Conservation (phyloP, 345 rosid species). For the Moringa oleifera region DNA sequence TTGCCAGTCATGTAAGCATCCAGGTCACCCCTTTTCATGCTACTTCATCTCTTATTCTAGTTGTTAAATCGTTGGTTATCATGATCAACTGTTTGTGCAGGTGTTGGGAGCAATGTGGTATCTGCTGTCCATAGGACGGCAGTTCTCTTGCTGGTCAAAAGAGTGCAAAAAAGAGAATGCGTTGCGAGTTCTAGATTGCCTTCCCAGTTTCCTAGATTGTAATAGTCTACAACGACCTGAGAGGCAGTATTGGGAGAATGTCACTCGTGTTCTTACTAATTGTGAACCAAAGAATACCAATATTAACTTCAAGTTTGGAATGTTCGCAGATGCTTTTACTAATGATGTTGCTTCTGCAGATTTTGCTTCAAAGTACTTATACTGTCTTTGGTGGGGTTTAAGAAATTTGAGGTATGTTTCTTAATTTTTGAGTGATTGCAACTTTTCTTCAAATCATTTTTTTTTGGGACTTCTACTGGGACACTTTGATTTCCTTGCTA, state of each 20-base stretch:
- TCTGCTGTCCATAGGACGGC: conserved; percentile 59
- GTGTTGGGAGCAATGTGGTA: conserved; percentile 87
- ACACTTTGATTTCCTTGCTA: neutral
- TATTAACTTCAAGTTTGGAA: conserved; percentile 57
- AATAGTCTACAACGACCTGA: conserved; percentile 33
- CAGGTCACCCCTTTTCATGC: neutral
- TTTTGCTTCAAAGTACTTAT: conserved; percentile 53
- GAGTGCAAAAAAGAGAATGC: conserved; percentile 49
- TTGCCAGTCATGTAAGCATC: conserved; percentile 65
- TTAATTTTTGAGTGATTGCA: neutral
- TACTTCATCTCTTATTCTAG: neutral
- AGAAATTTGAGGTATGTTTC: conserved; percentile 59
- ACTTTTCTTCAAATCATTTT: neutral
- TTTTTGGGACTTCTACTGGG: neutral
- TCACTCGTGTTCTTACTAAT: conserved; percentile 46
- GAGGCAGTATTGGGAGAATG: conserved; percentile 61
- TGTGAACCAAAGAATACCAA: conserved; percentile 50
- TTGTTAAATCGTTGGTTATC: neutral
- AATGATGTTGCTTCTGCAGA: conserved; percentile 49
- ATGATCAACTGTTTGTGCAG: conserved; percentile 25
- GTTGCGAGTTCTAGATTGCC: conserved; percentile 39
- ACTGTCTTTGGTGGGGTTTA: conserved; percentile 94
- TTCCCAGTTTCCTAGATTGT: conserved; percentile 61
- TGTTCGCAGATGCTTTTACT: conserved; percentile 70
- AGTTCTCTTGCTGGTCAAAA: conserved; percentile 65